phyloP scores from a whole-genome alignment of 495 filamentous ascomycete genomes.

The Neurospora sublineolata region DNA sequence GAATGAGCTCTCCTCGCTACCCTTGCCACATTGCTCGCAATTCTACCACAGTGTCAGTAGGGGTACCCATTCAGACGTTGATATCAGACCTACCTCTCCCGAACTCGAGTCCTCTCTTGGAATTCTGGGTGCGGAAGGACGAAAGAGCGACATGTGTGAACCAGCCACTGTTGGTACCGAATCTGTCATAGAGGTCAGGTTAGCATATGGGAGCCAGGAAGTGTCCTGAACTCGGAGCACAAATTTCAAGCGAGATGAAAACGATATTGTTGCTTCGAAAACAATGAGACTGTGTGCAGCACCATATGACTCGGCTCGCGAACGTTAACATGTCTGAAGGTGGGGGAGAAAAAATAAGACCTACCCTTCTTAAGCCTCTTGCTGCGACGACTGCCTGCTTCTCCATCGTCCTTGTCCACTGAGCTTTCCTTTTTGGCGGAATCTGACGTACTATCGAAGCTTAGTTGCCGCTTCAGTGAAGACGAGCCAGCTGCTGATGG shows the following conservation, averaged over 20 bases:
- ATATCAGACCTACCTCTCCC: slow-evolving; percentile 54
- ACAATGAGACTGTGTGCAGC: neutral
- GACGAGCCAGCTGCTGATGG: slow-evolving; percentile 39
- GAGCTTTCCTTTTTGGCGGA: slow-evolving; percentile 46
- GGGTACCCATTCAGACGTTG: neutral
- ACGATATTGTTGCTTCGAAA: neutral
- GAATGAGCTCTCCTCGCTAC: slow-evolving; percentile 47
- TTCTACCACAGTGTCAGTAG: slow-evolving; percentile 39
- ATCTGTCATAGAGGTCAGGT: slow-evolving; percentile 39
- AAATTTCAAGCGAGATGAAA: neutral
- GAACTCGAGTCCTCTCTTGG: slow-evolving; percentile 55
- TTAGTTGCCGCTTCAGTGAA: slow-evolving; percentile 70
- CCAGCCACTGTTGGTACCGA: slow-evolving; percentile 81
- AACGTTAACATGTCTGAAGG: neutral
- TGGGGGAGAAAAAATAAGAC: slow-evolving; percentile 9
- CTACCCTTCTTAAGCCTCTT: slow-evolving; percentile 90
- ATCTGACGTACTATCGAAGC: slow-evolving; percentile 52
- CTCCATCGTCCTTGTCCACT: slow-evolving; percentile 52
- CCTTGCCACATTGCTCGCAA: slow-evolving; percentile 78
- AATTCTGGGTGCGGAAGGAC: slow-evolving; percentile 63
- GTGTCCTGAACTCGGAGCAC: neutral
- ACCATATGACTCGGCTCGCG: neutral
- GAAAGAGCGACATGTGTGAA: slow-evolving; percentile 91
- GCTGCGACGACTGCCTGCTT: slow-evolving; percentile 71
- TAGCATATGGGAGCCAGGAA: neutral